Evolutionary conservation across 352 stramenopile species (phyloP), one percentile per base, ranked within the genome.

Genomic region (Halophytophthora batemanensis): DNA sequence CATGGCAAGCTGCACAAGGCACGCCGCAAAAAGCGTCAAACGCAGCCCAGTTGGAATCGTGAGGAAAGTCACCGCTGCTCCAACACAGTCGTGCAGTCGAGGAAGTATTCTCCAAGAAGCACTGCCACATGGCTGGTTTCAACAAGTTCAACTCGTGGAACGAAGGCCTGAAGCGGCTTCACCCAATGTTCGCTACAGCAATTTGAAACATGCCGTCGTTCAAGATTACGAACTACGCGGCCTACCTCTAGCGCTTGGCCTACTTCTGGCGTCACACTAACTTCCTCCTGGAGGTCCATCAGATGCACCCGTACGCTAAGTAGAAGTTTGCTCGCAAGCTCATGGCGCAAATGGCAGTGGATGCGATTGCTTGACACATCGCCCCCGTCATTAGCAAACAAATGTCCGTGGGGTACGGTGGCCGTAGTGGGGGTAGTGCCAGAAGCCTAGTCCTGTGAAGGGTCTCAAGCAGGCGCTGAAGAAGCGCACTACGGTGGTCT

Each of bases 401-500:
- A 28, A 45, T 23, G 36, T 46, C n/a, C 18, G 34, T 54, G 1
- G 47, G 18, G n/a, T 47, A 46, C n/a, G n/a, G 46, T 35, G 19
- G 46, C 2, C 46, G 36, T 8, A 37, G n/a, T 23, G 39, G 21
- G 48, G 12, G 49, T 56, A 48, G 25, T 39, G 39, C n/a, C 49
- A 56, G 15, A 35, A 21, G 6, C 25, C 35, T 14, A 53, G 37
- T 45, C 46, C 46, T 6, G 34, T 53, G 19, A 53, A 53, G 35
- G 35, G 35, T 10, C 44, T 53, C 22, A 33, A 17, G 19, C 19
- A 36, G 25, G n/a, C n/a, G n/a, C n/a, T n/a, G n/a, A n/a, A n/a
- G n/a, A n/a, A n/a, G n/a, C 46, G 46, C 35, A 36, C 46, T 11
- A 53, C 29, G 17, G 36, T 45, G 46, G 46, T 53, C 23, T 31